A percentile compares a stretch with the other conserved stretches of the same genome.
phyloP scores from a whole-genome alignment of 208 protist genomes.

The Crithidia mellificae region DNA sequence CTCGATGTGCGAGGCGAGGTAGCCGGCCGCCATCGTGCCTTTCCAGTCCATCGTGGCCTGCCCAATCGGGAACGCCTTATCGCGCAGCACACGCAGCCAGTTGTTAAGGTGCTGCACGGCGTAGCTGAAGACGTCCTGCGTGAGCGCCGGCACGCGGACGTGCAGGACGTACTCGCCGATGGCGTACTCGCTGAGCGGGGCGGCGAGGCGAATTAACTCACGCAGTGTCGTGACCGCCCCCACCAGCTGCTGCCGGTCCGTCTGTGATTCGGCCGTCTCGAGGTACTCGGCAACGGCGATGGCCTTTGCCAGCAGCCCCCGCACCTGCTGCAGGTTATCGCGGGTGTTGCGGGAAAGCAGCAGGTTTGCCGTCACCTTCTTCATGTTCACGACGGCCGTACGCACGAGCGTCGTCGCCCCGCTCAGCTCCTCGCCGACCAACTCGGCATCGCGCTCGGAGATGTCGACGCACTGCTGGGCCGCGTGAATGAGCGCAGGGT shows the following conservation, averaged over 20 bases:
- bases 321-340: slow-evolving; percentile 65
- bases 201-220: slow-evolving; percentile 68
- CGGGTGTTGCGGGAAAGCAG: slow-evolving; percentile 63
- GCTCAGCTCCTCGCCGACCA: slow-evolving; percentile 86
- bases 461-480: slow-evolving; percentile 85
- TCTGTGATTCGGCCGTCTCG: slow-evolving; percentile 77
- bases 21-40: slow-evolving; percentile 54
- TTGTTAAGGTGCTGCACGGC: slow-evolving; percentile 80
- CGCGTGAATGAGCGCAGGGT: slow-evolving; percentile 85
- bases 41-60: slow-evolving; percentile 64
- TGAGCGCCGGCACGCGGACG: slow-evolving; percentile 69
- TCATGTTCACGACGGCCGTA: slow-evolving; percentile 75
- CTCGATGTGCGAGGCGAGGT: slow-evolving; percentile 47
- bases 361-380: slow-evolving; percentile 64
- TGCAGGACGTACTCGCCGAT: slow-evolving; percentile 88
- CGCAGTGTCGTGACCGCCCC: slow-evolving; percentile 74
- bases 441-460: slow-evolving; percentile 77
- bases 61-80: slow-evolving; percentile 67
- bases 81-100: slow-evolving; percentile 79
- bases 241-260: slow-evolving; percentile 71
- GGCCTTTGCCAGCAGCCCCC: slow-evolving; percentile 47
- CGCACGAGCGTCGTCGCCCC: slow-evolving; percentile 73
- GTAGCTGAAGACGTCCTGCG: slow-evolving; percentile 60
- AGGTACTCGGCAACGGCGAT: slow-evolving; percentile 78
- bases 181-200: slow-evolving; percentile 71